Percentiles rank a stretch among this genome's conserved stretches.
phyloP scores from a whole-genome alignment of 2,329 filamentous ascomycete species.

The Sporothrix pseudoabietina region DNA sequence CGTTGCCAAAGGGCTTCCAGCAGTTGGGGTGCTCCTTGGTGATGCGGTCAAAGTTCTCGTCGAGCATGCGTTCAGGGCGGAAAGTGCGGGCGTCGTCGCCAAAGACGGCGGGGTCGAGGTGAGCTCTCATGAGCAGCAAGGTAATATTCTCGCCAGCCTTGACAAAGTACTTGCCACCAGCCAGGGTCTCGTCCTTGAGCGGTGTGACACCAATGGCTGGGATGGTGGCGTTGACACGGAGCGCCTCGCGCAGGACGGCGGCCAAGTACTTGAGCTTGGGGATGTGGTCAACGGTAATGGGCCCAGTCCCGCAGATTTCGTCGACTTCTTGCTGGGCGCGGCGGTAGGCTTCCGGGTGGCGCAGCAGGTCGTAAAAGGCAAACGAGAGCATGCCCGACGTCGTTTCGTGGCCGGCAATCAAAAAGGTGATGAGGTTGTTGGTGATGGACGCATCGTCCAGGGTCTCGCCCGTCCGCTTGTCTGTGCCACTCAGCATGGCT shows the following conservation, averaged over 20 bases:
- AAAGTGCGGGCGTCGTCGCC: conserved; percentile 60
- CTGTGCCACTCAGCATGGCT: conserved; percentile 68
- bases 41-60: conserved; percentile 47
- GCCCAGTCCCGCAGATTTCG: conserved; percentile 49
- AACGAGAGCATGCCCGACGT: conserved; percentile 57
- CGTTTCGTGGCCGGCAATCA: conserved; percentile 53
- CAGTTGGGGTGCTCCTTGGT: conserved; percentile 43
- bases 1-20: conserved; percentile 59
- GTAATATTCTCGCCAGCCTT: conserved; percentile 47
- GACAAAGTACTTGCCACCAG: conserved; percentile 57
- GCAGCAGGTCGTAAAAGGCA: conserved; percentile 53
- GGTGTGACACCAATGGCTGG: not conserved
- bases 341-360: conserved; percentile 49
- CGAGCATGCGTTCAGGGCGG: conserved; percentile 63
- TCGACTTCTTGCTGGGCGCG: conserved; percentile 59
- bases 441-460: conserved; percentile 57
- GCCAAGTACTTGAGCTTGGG: conserved; percentile 35
- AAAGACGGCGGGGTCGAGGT: conserved; percentile 59
- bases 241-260: conserved; percentile 56
- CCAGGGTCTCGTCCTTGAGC: conserved; percentile 40
- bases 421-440: conserved; percentile 21
- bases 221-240: conserved; percentile 51
- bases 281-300: conserved; percentile 53
- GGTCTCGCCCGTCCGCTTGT: conserved; percentile 66
- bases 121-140: conserved; percentile 50